Conservation (phyloP, 2,329 filamentous ascomycete species). For the Fusarium sulawesiense region DNA sequence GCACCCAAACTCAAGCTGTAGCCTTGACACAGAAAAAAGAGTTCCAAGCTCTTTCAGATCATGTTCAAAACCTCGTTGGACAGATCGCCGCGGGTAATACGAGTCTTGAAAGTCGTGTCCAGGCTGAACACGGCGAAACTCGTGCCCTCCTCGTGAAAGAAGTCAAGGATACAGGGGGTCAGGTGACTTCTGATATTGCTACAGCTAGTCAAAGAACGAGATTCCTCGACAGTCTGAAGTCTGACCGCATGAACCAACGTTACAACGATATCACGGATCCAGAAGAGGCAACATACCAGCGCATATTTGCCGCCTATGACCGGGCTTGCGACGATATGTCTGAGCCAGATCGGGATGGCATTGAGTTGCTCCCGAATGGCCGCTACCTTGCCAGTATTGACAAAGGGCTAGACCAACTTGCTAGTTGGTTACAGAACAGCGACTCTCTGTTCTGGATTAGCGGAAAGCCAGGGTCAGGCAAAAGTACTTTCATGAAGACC, state of each 20-base stretch:
- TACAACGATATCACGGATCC: rapidly evolving
- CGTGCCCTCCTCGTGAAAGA: not conserved
- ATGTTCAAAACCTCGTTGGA: not conserved
- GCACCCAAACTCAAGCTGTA: not conserved
- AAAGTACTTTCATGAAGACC: not conserved
- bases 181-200: too few species aligned
- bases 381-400: rapidly evolving
- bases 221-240: not conserved
- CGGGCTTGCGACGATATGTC: rapidly evolving
- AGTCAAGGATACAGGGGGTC: rapidly evolving
- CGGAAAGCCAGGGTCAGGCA: constrained; percentile 2
- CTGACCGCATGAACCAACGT: not conserved
- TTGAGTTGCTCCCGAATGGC: rapidly evolving
- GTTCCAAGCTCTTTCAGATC: not conserved
- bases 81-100: rapidly evolving
- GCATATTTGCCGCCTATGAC: not conserved
- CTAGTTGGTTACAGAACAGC: not conserved
- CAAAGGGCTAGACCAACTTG: rapidly evolving
- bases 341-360: too few species aligned
- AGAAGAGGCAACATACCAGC: not conserved
- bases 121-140: not conserved
- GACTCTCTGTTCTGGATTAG: not conserved
- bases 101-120: not conserved
- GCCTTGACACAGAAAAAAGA: too few species aligned
- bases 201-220: not conserved